Percentiles rank a stretch among this genome's conserved stretches.
phyloP scores from a whole-genome alignment of 768 basidiomycete genomes.

The Mycena olivaceomarginata region DNA sequence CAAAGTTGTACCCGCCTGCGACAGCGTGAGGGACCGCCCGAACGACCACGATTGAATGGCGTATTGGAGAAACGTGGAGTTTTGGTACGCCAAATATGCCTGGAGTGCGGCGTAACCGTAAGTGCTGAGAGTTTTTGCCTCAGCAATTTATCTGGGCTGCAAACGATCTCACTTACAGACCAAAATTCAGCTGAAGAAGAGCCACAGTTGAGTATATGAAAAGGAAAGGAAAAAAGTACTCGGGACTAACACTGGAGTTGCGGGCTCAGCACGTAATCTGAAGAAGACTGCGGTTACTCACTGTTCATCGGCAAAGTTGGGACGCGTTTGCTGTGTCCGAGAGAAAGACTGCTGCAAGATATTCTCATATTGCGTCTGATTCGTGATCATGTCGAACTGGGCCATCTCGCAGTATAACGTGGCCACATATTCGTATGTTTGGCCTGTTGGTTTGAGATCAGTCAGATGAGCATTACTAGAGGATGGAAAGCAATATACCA shows the following conservation, averaged over 20 bases:
- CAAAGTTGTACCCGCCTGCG: background rate
- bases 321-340: background rate
- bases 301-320: constrained; percentile 9
- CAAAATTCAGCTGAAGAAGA: background rate
- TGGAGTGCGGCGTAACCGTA: constrained; percentile 36
- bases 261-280: background rate
- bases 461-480: background rate
- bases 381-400: constrained; percentile 14
- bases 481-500: background rate
- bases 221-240: background rate
- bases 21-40: constrained; percentile 23
- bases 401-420: constrained; percentile 24
- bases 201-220: background rate
- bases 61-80: constrained; percentile 18
- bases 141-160: background rate
- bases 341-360: constrained; percentile 8
- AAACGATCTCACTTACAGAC: background rate
- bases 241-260: background rate
- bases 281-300: background rate
- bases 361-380: constrained; percentile 18
- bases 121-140: background rate
- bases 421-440: constrained; percentile 12
- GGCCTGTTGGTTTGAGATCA: background rate
- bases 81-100: constrained; percentile 34
- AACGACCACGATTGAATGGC: constrained; percentile 36